phyloP scores from a whole-genome alignment of 192 early-diverging fungal species.

The Coemansia sp. region DNA sequence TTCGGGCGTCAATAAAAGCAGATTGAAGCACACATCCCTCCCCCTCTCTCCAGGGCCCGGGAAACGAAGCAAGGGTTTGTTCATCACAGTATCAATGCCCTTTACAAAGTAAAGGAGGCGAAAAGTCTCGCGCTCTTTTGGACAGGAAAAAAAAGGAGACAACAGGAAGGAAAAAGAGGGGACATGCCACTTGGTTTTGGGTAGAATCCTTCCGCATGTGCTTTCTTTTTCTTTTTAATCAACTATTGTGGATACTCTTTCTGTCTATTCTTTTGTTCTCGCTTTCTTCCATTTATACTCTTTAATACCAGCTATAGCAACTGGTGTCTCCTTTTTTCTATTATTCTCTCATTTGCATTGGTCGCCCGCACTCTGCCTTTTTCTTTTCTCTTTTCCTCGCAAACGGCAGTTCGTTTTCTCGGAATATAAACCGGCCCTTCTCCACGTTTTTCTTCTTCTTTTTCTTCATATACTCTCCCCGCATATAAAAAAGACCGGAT shows the following conservation, averaged over 20 bases:
- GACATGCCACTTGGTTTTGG: background rate
- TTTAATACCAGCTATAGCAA: background rate
- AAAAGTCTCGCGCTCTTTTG: background rate
- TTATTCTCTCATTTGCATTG: slow-evolving; percentile 3
- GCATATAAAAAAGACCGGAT: background rate
- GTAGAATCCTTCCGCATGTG: slow-evolving; percentile 10
- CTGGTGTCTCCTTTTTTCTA: background rate
- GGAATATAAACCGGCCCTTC: background rate
- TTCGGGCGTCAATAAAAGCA: too few relatives aligned
- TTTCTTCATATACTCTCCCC: slow-evolving; percentile 5
- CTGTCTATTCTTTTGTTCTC: background rate
- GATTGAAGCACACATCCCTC: too few relatives aligned
- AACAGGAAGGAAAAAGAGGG: background rate
- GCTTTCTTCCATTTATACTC: slow-evolving; percentile 8
- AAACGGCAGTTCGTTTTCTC: background rate
- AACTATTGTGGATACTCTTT: background rate
- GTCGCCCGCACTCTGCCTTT: background rate
- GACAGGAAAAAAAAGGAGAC: background rate
- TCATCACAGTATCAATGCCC: too few relatives aligned
- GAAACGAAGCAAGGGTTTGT: slow-evolving; percentile 1
- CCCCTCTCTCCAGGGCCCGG: too few relatives aligned
- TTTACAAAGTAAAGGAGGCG: background rate
- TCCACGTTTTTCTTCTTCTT: slow-evolving; percentile 8
- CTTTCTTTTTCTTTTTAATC: slow-evolving; percentile 10
- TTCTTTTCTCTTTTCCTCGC: background rate